These are phyloP conservation scores for Phyllostachys edulis DNA, from an alignment of 176 grass and related monocot genomes.

Conservation along the genomic window DNA sequence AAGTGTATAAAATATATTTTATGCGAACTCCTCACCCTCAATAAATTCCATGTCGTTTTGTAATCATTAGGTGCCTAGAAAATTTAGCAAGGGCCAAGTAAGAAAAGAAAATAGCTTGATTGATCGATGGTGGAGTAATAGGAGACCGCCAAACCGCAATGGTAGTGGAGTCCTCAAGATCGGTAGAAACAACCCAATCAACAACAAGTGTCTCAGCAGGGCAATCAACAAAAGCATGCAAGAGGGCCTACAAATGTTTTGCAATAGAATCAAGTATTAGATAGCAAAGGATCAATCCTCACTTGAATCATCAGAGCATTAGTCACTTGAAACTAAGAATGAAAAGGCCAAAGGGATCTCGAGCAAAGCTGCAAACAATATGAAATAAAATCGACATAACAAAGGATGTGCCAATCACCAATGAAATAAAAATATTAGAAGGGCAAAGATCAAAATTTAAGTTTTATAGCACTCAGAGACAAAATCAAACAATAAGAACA, in stretches of 20 bases:
- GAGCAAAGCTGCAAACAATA: too few relatives aligned
- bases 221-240: constrained; percentile 71
- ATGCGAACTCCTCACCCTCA: constrained; percentile 41
- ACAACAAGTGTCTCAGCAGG: constrained; percentile 67
- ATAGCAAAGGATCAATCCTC: not conserved
- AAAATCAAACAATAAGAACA: not conserved
- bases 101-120: not conserved
- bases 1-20: not conserved
- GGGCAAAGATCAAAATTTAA: not conserved
- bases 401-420: not conserved
- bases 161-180: constrained; percentile 61
- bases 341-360: too few relatives aligned
- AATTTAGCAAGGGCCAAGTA: too few relatives aligned
- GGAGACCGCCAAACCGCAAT: constrained; percentile 39
- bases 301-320: too few relatives aligned
- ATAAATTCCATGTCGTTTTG: constrained; percentile 47
- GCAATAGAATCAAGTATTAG: constrained; percentile 3
- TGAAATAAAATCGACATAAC: not conserved
- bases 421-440: constrained; percentile 4
- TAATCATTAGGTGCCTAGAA: constrained; percentile 59
- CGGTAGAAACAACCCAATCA: constrained; percentile 70
- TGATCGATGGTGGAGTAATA: not conserved
- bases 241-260: constrained; percentile 46
- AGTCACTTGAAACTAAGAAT: too few relatives aligned
- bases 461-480: not conserved